Percentiles rank a stretch among this genome's conserved stretches.
These are phyloP conservation scores for Aspergillus fructus DNA, from an alignment of 2,329 filamentous ascomycete species.

Conservation along the genomic window DNA sequence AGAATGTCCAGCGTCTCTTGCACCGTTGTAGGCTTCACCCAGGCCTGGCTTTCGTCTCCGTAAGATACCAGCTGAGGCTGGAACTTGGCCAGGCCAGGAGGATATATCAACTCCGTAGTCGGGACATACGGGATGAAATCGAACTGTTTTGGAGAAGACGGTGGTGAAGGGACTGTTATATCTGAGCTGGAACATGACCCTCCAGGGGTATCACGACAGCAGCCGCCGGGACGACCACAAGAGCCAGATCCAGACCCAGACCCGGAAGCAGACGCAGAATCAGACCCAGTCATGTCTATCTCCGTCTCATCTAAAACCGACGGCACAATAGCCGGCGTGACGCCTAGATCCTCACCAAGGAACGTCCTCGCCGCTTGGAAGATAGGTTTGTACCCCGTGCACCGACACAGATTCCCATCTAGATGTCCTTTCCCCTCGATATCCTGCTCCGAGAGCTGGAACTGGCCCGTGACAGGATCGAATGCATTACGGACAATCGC, in stretches of 20 bases:
- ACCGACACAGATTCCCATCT: slow-evolving; percentile 92
- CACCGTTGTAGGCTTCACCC: slow-evolving; percentile 77
- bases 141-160: slow-evolving; percentile 51
- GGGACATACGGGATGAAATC: slow-evolving; percentile 86
- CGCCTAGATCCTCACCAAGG: slow-evolving; percentile 60
- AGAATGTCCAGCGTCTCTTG: slow-evolving; percentile 83
- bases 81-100: slow-evolving; percentile 72
- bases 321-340: slow-evolving; percentile 64
- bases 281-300: too few species aligned
- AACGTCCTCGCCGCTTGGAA: slow-evolving; percentile 69
- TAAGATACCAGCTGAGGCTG: slow-evolving; percentile 75
- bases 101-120: slow-evolving; percentile 86
- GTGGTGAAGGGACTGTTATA: not conserved
- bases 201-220: slow-evolving; percentile 22
- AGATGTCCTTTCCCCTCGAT: slow-evolving; percentile 88
- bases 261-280: too few species aligned
- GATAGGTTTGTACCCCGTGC: slow-evolving; percentile 92
- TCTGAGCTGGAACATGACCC: not conserved
- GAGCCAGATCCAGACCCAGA: slow-evolving; percentile 6
- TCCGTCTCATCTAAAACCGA: too few species aligned
- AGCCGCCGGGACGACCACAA: slow-evolving; percentile 28
- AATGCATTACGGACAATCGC: slow-evolving; percentile 74
- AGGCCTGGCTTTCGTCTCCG: slow-evolving; percentile 81
- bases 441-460: slow-evolving; percentile 65
- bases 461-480: slow-evolving; percentile 48